These are phyloP conservation scores for Hygrophoropsis aurantiaca DNA, from an alignment of 768 basidiomycete species.

Conservation along the genomic window DNA sequence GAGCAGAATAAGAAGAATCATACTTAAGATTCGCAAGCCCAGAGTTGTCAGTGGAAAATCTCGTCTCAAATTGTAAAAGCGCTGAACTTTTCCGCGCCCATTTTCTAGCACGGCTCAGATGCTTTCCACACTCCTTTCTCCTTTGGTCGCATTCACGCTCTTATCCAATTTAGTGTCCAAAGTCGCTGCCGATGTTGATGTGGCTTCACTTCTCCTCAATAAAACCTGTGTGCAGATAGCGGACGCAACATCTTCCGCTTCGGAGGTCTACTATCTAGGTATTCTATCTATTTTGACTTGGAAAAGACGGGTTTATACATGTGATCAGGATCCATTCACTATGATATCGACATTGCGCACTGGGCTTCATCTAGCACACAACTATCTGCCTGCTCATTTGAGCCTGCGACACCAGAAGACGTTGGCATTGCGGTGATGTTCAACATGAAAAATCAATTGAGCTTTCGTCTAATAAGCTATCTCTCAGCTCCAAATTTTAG, in stretches of 20 bases:
- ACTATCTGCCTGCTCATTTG: constrained; percentile 50
- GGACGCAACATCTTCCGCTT: constrained; percentile 39
- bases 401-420: constrained; percentile 58
- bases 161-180: too few species aligned
- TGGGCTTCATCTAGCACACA: constrained; percentile 51
- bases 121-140: too few species aligned
- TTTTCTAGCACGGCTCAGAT: too few species aligned
- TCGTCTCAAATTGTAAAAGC: too few species aligned
- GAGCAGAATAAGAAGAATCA: too few species aligned
- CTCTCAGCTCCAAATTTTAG: constrained; percentile 47
- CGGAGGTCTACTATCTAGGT: constrained; percentile 48
- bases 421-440: constrained; percentile 45
- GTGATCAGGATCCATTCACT: constrained; percentile 16
- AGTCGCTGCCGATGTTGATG: too few species aligned
- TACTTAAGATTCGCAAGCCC: too few species aligned
- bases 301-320: neutral
- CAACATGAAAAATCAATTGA: neutral
- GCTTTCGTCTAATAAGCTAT: neutral
- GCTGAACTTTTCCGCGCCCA: too few species aligned
- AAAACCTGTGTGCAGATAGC: constrained; percentile 36
- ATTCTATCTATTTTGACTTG: neutral
- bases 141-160: too few species aligned
- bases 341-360: constrained; percentile 43
- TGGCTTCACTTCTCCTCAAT: neutral
- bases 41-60: too few species aligned